Base-by-base conservation (phyloP, 169 alveolate species). In the Eimeria falciformis region DNA sequence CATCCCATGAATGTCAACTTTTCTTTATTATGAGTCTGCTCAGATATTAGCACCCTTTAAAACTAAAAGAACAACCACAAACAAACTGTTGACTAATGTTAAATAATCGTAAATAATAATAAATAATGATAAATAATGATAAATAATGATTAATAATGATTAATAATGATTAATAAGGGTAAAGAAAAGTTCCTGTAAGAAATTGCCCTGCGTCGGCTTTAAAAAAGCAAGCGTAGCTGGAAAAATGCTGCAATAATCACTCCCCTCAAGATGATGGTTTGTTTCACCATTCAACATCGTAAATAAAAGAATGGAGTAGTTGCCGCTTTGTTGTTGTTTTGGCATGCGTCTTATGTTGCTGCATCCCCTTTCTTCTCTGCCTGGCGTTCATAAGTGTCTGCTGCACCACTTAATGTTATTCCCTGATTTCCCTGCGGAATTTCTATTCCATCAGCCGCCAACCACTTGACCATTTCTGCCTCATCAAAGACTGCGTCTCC, bases 381-480 rank as follows among this genome's bases (percentile, higher is more conserved):
- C 14, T 82, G 29, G 17, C 68, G 65, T 23, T 84, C 91, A 23
- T 84, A 84, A 21, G 27, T 1, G 40, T 33, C 2, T 14, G 50
- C 91, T 25, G 25, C 45, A 9, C 37, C 47, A 12, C 23, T 81
- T 27, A 71, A n/a, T 33, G 53, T 88, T 21, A 88, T 37, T n/a
- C 93, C 93, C 11, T 50, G 12, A 23, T 50, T 33, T 12, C 55
- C 37, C 18, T 62, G 33, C 2, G 40, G 27, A 0, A 88, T 40
- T 21, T 71, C 68, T 3, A 88, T 4, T 0, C 93, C 93, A 5
- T 88, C 93, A 7, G 40, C 93, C 5, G 82, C 82, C 23, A 88
- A 25, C 93, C 93, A 88, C 25, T 33, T 71, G 18, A 73, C 78
- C 11, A 88, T 53, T 12, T 88, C 93, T 1, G 66, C 55, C 50